phyloP scores from a whole-genome alignment of 495 filamentous ascomycete species.

The Hamigera avellanea region DNA sequence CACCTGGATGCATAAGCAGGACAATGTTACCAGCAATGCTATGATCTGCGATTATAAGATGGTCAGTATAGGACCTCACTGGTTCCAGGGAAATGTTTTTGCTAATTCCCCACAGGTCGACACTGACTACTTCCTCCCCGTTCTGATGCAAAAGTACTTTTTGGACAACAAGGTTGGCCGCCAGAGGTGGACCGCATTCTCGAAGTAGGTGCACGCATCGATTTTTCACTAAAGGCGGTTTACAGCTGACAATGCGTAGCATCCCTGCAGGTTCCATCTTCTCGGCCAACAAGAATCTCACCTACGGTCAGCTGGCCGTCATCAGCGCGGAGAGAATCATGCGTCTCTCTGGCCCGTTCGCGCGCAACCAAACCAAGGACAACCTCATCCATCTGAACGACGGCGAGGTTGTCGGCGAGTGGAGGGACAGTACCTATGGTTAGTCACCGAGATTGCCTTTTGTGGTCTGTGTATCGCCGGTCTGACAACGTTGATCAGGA shows the following conservation, averaged over 20 bases:
- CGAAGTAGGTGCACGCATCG: slow-evolving; percentile 17
- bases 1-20: slow-evolving; percentile 43
- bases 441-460: not conserved
- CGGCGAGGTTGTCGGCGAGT: slow-evolving; percentile 47
- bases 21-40: slow-evolving; percentile 39
- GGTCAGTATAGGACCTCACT: slow-evolving; percentile 15
- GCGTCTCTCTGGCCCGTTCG: slow-evolving; percentile 42
- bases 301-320: slow-evolving; percentile 38
- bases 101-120: slow-evolving; percentile 29
- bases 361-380: slow-evolving; percentile 33
- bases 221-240: not conserved
- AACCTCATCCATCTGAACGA: slow-evolving; percentile 48
- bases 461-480: not conserved
- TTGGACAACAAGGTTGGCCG: slow-evolving; percentile 32
- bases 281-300: slow-evolving; percentile 35
- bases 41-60: slow-evolving; percentile 50
- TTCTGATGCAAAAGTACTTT: slow-evolving; percentile 49
- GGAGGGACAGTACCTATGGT: slow-evolving; percentile 48
- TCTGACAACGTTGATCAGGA: slow-evolving; percentile 13
- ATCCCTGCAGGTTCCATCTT: slow-evolving; percentile 33
- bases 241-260: slow-evolving; percentile 6
- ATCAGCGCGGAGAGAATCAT: slow-evolving; percentile 47
- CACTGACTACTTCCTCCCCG: slow-evolving; percentile 48
- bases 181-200: slow-evolving; percentile 29
- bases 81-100: no score